Percentiles rank a stretch among this genome's conserved stretches.
Evolutionary conservation across 306 rosid genomes (phyloP).

Genomic region (Medicago ruthenica): DNA sequence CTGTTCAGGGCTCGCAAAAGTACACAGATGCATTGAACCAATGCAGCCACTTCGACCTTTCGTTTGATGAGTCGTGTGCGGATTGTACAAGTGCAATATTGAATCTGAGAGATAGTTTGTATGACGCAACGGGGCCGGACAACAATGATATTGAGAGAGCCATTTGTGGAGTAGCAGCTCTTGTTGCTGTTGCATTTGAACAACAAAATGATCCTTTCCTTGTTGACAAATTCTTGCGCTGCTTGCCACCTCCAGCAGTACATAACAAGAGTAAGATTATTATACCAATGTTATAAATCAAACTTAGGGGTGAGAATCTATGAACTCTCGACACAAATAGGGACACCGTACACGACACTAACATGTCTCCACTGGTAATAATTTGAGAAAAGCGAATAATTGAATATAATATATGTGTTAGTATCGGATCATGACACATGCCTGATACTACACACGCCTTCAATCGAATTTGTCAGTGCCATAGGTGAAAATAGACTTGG

Average conservation of each 20-base stretch:
- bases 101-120: slow-evolving; percentile 26
- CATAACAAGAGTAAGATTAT: slow-evolving; percentile 45
- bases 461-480: too few relatives aligned
- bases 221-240: slow-evolving; percentile 49
- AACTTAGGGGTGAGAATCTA: too few relatives aligned
- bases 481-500: too few relatives aligned
- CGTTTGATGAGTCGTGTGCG: slow-evolving; percentile 42
- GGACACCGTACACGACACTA: too few relatives aligned
- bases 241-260: slow-evolving; percentile 50
- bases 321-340: too few relatives aligned
- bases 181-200: slow-evolving; percentile 58
- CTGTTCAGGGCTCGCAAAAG: neutral
- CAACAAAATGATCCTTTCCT: slow-evolving; percentile 32
- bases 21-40: slow-evolving; percentile 46
- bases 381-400: too few relatives aligned
- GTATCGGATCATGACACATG: too few relatives aligned
- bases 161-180: slow-evolving; percentile 60
- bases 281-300: neutral
- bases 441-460: too few relatives aligned
- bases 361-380: too few relatives aligned
- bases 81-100: slow-evolving; percentile 46
- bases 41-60: slow-evolving; percentile 50
- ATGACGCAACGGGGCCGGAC: too few relatives aligned
- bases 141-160: slow-evolving; percentile 43
- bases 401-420: too few relatives aligned